Base-by-base conservation (phyloP, 139 green algal species). In the Tetraselmis striata region DNA sequence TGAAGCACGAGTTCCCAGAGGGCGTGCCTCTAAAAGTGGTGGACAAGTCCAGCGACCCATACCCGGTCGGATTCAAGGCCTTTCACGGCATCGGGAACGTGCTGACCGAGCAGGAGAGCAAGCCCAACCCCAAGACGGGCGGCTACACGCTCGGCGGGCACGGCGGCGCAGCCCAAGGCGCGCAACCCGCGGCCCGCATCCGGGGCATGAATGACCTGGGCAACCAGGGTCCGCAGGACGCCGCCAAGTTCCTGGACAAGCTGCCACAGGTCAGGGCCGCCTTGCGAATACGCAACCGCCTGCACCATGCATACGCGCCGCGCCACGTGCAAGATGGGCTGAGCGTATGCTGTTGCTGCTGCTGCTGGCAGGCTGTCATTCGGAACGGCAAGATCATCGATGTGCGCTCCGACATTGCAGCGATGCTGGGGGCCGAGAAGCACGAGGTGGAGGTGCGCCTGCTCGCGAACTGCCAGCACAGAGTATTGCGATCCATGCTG, bases 381-480 rank as follows among this genome's bases (percentile, higher is more conserved):
- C 77, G 32, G 18, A 80, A 80, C 77, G 77, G 77, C 77, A 80
- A 80, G 77, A 80, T 80, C n/a, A 32, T 80, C 29, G 29, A 80
- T 28, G 32, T 80, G 5, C 45, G 45, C 18, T 67, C 45, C 45
- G 45, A 67, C 45, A 67, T 67, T 18, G 45, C 45, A 67, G 45
- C 45, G 11, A 67, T 67, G 45, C 45, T 67, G 5, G 45, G 45
- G 11, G 11, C 45, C 11, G 45, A 67, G 45, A 67, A 67, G 45
- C 45, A 67, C 45, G 45, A 67, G 45, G 18, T 67, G 45, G 45
- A 67, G 45, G 45, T 67, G 45, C 5, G 45, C n/a, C n/a, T n/a
- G n/a, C n/a, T n/a, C n/a, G n/a, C n/a, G n/a, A n/a, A n/a, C n/a
- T n/a, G n/a, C n/a, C n/a, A n/a, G n/a, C n/a, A n/a, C n/a, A n/a